Percentiles rank a stretch among this genome's conserved stretches.
These are phyloP conservation scores for Lojkania enalia DNA, from an alignment of 2,329 filamentous ascomycete species.

Conservation along the genomic window DNA sequence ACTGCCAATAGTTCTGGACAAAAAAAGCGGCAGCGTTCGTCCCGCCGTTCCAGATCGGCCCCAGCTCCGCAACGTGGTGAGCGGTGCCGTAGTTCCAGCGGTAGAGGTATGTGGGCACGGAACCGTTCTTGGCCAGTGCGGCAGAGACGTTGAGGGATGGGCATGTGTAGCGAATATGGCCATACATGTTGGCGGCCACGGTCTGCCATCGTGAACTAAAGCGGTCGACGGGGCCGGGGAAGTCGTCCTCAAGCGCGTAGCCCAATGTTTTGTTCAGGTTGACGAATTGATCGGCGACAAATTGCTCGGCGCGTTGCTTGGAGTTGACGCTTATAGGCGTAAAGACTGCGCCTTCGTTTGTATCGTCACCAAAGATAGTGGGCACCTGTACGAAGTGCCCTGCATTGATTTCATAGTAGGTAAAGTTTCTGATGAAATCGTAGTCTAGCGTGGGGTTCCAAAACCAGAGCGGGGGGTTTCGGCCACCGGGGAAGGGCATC, in stretches of 20 bases:
- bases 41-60: slow-evolving; percentile 45
- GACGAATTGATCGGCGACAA: slow-evolving; percentile 46
- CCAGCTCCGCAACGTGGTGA: slow-evolving; percentile 42
- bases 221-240: slow-evolving; percentile 36
- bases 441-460: slow-evolving; percentile 50
- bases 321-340: slow-evolving; percentile 42
- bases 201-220: slow-evolving; percentile 32
- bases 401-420: slow-evolving; percentile 41
- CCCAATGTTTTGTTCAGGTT: slow-evolving; percentile 32
- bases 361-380: slow-evolving; percentile 50
- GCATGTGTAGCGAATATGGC: slow-evolving; percentile 56
- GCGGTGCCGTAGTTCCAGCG: slow-evolving; percentile 52
- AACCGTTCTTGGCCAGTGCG: slow-evolving; percentile 32
- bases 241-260: slow-evolving; percentile 30
- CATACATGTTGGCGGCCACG: slow-evolving; percentile 47
- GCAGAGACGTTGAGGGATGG: slow-evolving; percentile 49
- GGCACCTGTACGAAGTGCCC: slow-evolving; percentile 47
- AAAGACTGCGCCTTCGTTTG: slow-evolving; percentile 49
- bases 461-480: slow-evolving; percentile 41
- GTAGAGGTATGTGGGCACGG: slow-evolving; percentile 50
- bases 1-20: slow-evolving; percentile 49
- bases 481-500: slow-evolving; percentile 44
- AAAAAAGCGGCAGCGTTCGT: slow-evolving; percentile 32
- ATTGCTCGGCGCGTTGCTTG: slow-evolving; percentile 38
- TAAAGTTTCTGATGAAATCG: slow-evolving; percentile 47